A percentile compares a stretch with the other conserved stretches of the same genome.
phyloP scores from a whole-genome alignment of 202 grass and related monocot genomes.

The Brachypodium distachyon region DNA sequence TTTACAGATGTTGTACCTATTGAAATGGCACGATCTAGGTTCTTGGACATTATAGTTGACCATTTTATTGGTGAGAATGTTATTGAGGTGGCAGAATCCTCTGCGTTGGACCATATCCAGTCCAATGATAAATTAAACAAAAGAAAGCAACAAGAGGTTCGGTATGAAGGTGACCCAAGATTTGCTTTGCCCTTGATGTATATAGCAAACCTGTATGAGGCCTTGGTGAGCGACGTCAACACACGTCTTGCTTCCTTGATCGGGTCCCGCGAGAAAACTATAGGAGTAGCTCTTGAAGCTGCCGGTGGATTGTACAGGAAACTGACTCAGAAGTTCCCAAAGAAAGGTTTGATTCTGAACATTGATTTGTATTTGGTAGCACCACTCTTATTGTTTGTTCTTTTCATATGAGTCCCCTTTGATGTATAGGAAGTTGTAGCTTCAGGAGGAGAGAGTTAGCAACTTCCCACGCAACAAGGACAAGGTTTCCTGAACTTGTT shows the following conservation, averaged over 20 bases:
- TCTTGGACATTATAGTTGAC: conserved; percentile 70
- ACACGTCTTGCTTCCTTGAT: conserved; percentile 52
- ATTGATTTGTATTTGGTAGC: not conserved
- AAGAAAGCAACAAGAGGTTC: conserved; percentile 61
- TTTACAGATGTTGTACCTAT: conserved; percentile 72
- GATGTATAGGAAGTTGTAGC: conserved; percentile 55
- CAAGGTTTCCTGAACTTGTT: conserved; percentile 79
- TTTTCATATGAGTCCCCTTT: conserved; percentile 2
- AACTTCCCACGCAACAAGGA: conserved; percentile 68
- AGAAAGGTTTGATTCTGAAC: conserved; percentile 44
- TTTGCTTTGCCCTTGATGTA: conserved; percentile 92
- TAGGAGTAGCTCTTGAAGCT: conserved; percentile 88
- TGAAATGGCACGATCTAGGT: conserved; percentile 59
- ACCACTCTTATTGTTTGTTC: not conserved
- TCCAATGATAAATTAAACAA: conserved; percentile 56
- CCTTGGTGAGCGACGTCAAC: conserved; percentile 65
- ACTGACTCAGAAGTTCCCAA: conserved; percentile 71
- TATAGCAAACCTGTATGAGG: conserved; percentile 88
- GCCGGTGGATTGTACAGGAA: conserved; percentile 94
- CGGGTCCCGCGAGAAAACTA: conserved; percentile 59
- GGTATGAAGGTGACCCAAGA: conserved; percentile 67
- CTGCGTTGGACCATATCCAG: conserved; percentile 28
- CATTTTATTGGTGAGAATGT: conserved; percentile 67
- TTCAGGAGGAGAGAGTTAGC: conserved; percentile 92
- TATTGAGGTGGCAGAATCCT: conserved; percentile 57